Conservation (phyloP, 1,284 basidiomycete species). For the Gymnopus androsaceus region DNA sequence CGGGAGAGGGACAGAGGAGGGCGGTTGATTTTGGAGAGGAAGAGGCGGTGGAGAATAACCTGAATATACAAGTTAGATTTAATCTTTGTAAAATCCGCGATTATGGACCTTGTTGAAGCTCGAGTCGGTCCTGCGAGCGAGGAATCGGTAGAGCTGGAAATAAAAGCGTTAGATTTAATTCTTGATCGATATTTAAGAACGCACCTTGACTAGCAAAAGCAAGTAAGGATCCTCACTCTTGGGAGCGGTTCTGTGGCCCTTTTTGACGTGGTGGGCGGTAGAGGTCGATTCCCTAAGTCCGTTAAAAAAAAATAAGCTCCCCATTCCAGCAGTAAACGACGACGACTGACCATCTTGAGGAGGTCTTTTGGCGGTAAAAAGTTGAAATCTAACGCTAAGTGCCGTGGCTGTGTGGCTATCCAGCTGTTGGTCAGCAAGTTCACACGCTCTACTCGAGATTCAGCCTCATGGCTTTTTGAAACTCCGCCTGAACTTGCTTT, state of each 20-base stretch:
- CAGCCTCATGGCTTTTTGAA: too few species aligned
- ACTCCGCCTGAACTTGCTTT: too few species aligned
- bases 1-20: constrained; percentile 94
- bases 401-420: too few species aligned
- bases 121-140: constrained; percentile 95
- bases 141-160: constrained; percentile 93
- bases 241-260: constrained; percentile 92
- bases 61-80: constrained; percentile 29
- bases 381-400: too few species aligned
- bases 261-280: constrained; percentile 98
- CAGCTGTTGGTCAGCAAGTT: too few species aligned
- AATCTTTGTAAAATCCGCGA: background rate
- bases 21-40: constrained; percentile 97
- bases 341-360: constrained; percentile 78
- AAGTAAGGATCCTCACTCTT: constrained; percentile 99
- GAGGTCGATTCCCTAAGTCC: constrained; percentile 95
- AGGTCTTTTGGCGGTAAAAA: constrained; percentile 50
- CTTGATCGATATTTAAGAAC: constrained; percentile 22
- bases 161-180: constrained; percentile 17
- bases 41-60: constrained; percentile 95
- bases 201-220: constrained; percentile 95
- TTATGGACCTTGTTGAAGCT: constrained; percentile 88
- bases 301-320: constrained; percentile 15
- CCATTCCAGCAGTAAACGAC: constrained; percentile 28
- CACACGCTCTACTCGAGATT: too few species aligned